Percentiles rank a stretch among this genome's conserved stretches.
Evolutionary conservation across 164 flowering plant genomes (phyloP).

Genomic region (Aristolochia contorta): DNA sequence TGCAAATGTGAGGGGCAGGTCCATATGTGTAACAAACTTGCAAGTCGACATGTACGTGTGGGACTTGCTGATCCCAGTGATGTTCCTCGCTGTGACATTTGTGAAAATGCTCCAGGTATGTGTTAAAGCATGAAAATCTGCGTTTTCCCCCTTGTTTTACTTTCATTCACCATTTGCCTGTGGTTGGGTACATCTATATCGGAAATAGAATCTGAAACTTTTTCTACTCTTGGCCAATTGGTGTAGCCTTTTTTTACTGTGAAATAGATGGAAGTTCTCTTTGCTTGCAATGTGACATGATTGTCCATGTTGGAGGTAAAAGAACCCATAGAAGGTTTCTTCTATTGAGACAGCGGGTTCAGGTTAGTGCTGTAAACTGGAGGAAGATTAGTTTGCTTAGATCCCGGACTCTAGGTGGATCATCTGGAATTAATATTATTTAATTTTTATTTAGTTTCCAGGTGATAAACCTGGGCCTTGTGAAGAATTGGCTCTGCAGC

Average conservation of each 20-base stretch:
- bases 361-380: constrained; percentile 43
- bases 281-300: constrained; percentile 75
- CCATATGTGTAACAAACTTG: constrained; percentile 95
- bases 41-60: constrained; percentile 83
- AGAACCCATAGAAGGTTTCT: constrained; percentile 88
- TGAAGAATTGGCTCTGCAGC: constrained; percentile 37
- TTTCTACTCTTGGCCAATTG: constrained; percentile 8
- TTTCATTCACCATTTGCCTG: not conserved
- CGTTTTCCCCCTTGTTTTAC: too few species aligned
- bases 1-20: constrained; percentile 43
- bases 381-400: not conserved
- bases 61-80: constrained; percentile 79
- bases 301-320: constrained; percentile 96
- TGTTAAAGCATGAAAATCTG: not conserved
- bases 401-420: not conserved
- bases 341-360: constrained; percentile 76
- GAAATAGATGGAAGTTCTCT: constrained; percentile 53
- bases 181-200: not conserved
- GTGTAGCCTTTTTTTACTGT: constrained; percentile 56
- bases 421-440: not conserved
- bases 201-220: not conserved
- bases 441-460: constrained; percentile 56
- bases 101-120: constrained; percentile 73
- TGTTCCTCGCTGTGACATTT: constrained; percentile 85
- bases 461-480: constrained; percentile 53